Evolutionary conservation across 805 yeast species (phyloP).

Genomic region (Brettanomyces sp.): DNA sequence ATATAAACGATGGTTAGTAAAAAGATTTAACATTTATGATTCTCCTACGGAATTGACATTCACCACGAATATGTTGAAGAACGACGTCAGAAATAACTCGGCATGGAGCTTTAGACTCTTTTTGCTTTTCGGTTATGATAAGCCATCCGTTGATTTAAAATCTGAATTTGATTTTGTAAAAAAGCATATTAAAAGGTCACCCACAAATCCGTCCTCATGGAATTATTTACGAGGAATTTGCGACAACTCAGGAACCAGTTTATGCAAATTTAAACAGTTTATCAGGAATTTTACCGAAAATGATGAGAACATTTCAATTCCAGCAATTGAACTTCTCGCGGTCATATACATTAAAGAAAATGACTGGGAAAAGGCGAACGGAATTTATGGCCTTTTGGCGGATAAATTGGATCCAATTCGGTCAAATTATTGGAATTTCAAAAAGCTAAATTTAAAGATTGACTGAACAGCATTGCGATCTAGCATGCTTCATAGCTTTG

Average conservation of each 20-base stretch:
- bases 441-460: too few relatives aligned
- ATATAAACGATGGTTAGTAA: slow-evolving; percentile 75
- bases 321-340: slow-evolving; percentile 57
- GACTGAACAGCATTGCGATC: too few relatives aligned
- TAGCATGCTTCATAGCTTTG: too few relatives aligned
- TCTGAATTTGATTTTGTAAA: slow-evolving; percentile 48
- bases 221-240: slow-evolving; percentile 62
- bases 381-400: slow-evolving; percentile 43
- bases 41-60: slow-evolving; percentile 40
- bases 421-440: slow-evolving; percentile 23
- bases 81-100: slow-evolving; percentile 79
- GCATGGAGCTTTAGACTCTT: slow-evolving; percentile 89
- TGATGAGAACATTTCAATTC: slow-evolving; percentile 32
- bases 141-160: slow-evolving; percentile 7
- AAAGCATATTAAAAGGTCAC: slow-evolving; percentile 44
- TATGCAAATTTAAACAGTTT: slow-evolving; percentile 35
- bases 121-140: slow-evolving; percentile 27
- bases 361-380: slow-evolving; percentile 26
- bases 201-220: slow-evolving; percentile 84
- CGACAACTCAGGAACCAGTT: slow-evolving; percentile 16
- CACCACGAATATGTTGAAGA: slow-evolving; percentile 35
- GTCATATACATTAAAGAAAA: slow-evolving; percentile 31
- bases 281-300: slow-evolving; percentile 31
- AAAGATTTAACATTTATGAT: slow-evolving; percentile 40
- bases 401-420: slow-evolving; percentile 24